Evolutionary conservation across 805 yeast genomes (phyloP).

Genomic region (Hanseniaspora vineae): DNA sequence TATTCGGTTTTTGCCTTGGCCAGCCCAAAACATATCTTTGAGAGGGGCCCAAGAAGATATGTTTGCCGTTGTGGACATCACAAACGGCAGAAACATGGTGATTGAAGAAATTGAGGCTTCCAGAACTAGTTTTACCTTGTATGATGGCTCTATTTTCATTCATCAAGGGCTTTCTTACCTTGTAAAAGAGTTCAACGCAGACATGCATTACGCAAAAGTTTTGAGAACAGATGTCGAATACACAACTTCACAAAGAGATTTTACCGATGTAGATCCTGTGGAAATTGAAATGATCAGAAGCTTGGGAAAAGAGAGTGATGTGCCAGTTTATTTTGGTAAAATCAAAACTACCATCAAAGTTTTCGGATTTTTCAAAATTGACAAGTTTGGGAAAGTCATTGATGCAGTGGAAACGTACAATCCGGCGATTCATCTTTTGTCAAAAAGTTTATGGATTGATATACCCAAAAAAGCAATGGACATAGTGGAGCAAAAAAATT

Average conservation of each 20-base stretch:
- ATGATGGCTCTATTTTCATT: conserved; percentile 84
- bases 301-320: conserved; percentile 28
- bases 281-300: conserved; percentile 55
- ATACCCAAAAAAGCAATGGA: conserved; percentile 57
- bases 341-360: conserved; percentile 64
- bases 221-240: conserved; percentile 86
- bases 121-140: conserved; percentile 78
- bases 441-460: conserved; percentile 90
- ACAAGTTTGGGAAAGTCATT: conserved; percentile 60
- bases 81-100: conserved; percentile 60
- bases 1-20: conserved; percentile 65
- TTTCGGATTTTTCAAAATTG: conserved; percentile 87
- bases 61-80: conserved; percentile 83
- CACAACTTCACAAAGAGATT: conserved; percentile 86
- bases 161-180: conserved; percentile 90
- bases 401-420: conserved; percentile 89
- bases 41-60: conserved; percentile 73
- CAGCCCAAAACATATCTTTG: conserved; percentile 59
- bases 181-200: conserved; percentile 71
- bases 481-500: conserved; percentile 37
- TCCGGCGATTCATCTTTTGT: conserved; percentile 58
- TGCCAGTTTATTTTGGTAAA: conserved; percentile 66
- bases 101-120: conserved; percentile 85
- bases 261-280: conserved; percentile 81
- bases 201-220: conserved; percentile 72